Evolutionary conservation across 108 stramenopile species (phyloP).

Genomic region (Schizochytrium sp.): DNA sequence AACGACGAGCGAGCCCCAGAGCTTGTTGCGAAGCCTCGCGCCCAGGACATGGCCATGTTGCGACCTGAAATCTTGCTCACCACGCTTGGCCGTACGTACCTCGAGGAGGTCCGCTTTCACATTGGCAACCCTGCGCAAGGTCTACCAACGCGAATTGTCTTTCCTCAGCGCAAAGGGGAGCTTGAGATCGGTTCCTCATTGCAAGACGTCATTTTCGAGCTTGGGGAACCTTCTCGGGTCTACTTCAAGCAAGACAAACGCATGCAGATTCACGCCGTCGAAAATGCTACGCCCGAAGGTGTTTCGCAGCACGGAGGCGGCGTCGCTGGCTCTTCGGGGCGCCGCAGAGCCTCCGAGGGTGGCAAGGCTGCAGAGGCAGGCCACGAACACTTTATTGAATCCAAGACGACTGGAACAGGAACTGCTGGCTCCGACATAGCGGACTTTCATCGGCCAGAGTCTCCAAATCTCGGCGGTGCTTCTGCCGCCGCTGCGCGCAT

Average conservation of each 20-base stretch:
- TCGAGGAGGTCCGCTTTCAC: background rate
- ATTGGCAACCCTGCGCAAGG: background rate
- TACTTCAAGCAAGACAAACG: slow-evolving; percentile 3
- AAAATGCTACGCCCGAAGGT: background rate
- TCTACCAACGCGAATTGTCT: background rate
- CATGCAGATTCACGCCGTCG: background rate
- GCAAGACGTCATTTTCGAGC: background rate
- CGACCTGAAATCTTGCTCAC: background rate
- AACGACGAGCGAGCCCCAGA: background rate
- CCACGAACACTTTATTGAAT: background rate
- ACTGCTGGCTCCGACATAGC: too few species aligned
- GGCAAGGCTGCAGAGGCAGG: too few species aligned
- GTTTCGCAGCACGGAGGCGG: too few species aligned
- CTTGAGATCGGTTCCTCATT: background rate
- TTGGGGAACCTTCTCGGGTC: background rate
- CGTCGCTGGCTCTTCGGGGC: too few species aligned
- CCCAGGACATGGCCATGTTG: background rate
- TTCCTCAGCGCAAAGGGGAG: background rate
- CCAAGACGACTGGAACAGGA: too few species aligned
- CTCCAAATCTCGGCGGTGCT: background rate
- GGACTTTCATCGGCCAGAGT: background rate
- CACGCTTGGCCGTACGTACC: background rate
- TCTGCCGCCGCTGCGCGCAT: background rate
- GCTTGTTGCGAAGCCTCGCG: background rate
- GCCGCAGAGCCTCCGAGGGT: too few species aligned